Percentiles rank a stretch among this genome's conserved stretches.
These are phyloP conservation scores for Aspergillus aculeatinus DNA, from an alignment of 2,329 filamentous ascomycete species.

Conservation along the genomic window DNA sequence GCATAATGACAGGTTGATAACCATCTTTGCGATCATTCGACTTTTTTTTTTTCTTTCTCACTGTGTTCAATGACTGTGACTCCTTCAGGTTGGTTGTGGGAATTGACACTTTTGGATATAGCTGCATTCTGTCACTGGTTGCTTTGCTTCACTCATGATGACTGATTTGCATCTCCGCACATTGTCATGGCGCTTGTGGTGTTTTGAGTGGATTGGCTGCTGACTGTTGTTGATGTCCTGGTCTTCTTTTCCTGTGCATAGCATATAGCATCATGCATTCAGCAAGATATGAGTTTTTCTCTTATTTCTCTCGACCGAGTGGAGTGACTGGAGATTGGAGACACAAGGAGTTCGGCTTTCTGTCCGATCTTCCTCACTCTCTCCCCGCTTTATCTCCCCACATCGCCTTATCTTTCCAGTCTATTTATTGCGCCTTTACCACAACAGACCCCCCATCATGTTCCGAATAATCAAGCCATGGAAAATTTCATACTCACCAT, in stretches of 20 bases:
- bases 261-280: slow-evolving; percentile 1
- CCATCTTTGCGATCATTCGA: slow-evolving; percentile 18
- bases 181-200: slow-evolving; percentile 27
- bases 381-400: slow-evolving; percentile 15
- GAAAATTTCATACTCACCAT: slow-evolving; percentile 14
- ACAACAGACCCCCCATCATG: neutral
- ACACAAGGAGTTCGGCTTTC: slow-evolving; percentile 15
- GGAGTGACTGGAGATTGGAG: too few relatives aligned
- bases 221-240: neutral
- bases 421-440: neutral
- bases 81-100: neutral
- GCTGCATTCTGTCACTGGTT: slow-evolving; percentile 1
- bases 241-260: slow-evolving; percentile 1
- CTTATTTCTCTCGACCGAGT: neutral
- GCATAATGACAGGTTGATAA: slow-evolving; percentile 23
- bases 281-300: slow-evolving; percentile 5
- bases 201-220: slow-evolving; percentile 12
- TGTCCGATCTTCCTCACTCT: slow-evolving; percentile 15
- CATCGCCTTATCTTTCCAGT: neutral
- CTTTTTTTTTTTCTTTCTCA: slow-evolving; percentile 8
- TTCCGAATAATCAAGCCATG: neutral
- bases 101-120: slow-evolving; percentile 8
- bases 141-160: slow-evolving; percentile 15
- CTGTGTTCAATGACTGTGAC: slow-evolving; percentile 2
- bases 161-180: slow-evolving; percentile 26